A percentile compares a stretch with the other conserved stretches of the same genome.
These are phyloP conservation scores for Rhodotorula sp. DNA, from an alignment of 1,284 basidiomycete species.

Conservation along the genomic window DNA sequence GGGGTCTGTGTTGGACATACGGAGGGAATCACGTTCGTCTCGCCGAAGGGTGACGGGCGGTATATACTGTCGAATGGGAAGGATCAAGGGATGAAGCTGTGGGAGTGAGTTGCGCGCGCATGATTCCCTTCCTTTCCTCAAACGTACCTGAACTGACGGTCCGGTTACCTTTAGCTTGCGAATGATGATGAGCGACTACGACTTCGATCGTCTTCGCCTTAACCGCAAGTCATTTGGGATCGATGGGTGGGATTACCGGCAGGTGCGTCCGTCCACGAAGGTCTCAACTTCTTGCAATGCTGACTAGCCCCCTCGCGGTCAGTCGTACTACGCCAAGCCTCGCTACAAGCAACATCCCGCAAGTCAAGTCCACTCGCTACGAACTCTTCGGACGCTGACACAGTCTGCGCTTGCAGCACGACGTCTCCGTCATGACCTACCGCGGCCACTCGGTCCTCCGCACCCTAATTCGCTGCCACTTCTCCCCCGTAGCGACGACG, in stretches of 20 bases:
- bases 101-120: constrained; percentile 65
- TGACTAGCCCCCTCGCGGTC: too few relatives aligned
- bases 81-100: constrained; percentile 86
- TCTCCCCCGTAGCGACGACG: constrained; percentile 87
- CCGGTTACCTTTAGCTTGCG: constrained; percentile 56
- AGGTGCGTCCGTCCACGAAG: neutral
- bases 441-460: constrained; percentile 87
- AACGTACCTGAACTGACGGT: too few relatives aligned
- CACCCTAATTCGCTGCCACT: constrained; percentile 93
- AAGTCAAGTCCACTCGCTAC: neutral
- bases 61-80: constrained; percentile 98
- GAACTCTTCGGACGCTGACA: neutral
- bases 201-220: constrained; percentile 58
- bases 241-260: constrained; percentile 22
- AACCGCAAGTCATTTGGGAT: constrained; percentile 36
- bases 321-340: constrained; percentile 17
- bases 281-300: neutral
- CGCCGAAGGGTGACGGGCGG: constrained; percentile 71
- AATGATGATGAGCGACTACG: constrained; percentile 75
- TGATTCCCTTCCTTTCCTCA: neutral
- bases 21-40: constrained; percentile 72
- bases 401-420: constrained; percentile 58
- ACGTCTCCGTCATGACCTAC: constrained; percentile 95
- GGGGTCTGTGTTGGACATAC: constrained; percentile 93
- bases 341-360: constrained; percentile 14